These are phyloP conservation scores for Plasmodium fragile DNA, from an alignment of 169 alveolate genomes.

Conservation along the genomic window DNA sequence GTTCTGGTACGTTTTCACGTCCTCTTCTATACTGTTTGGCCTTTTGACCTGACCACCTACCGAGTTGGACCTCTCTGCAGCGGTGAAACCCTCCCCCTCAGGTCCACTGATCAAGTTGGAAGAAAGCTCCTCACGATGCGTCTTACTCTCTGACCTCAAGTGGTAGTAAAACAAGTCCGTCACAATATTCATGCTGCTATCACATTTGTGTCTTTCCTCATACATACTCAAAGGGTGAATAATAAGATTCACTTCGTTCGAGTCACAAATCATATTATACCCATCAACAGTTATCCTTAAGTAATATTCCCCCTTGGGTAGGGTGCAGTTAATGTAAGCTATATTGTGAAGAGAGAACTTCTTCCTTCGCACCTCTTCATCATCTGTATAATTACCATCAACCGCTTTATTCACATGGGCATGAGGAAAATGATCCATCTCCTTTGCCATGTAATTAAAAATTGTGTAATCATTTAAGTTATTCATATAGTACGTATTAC, in stretches of 20 bases:
- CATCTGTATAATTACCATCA: not conserved
- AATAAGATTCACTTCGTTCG: slow-evolving; percentile 11
- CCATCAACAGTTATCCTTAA: slow-evolving; percentile 3
- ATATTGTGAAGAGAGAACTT: slow-evolving; percentile 8
- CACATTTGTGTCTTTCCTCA: slow-evolving; percentile 28
- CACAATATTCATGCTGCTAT: not conserved
- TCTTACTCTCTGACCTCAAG: not conserved
- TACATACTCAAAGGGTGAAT: slow-evolving; percentile 20
- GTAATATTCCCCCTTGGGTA: slow-evolving; percentile 33
- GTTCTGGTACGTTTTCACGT: not conserved
- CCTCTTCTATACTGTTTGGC: not conserved
- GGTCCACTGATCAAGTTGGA: not conserved
- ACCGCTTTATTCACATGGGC: slow-evolving; percentile 17
- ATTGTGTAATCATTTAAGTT: slow-evolving; percentile 27
- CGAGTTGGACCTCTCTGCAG: not conserved
- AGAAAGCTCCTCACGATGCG: not conserved
- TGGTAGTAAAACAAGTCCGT: slow-evolving; percentile 27
- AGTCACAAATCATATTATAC: not conserved
- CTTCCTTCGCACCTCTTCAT: not conserved
- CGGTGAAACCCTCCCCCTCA: not conserved
- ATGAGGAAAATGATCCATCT: not conserved
- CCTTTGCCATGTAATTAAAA: slow-evolving; percentile 13
- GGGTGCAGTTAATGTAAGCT: slow-evolving; percentile 25
- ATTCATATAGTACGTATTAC: slow-evolving; percentile 50
- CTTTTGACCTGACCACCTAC: not conserved